Evolutionary conservation across 306 rosid genomes (phyloP).

Genomic region (Citrullus mucosospermus): DNA sequence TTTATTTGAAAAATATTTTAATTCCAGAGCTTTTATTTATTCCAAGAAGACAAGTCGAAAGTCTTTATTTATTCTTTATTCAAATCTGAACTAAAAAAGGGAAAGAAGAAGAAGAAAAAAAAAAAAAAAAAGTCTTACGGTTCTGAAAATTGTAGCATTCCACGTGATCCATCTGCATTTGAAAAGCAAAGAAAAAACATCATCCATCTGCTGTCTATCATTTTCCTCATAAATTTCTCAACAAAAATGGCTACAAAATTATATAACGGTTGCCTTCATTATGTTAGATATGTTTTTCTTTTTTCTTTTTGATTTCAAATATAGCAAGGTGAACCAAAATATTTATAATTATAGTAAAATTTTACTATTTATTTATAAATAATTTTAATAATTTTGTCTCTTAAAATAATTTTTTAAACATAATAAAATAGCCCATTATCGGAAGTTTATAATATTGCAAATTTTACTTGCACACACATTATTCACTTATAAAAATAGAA

Average conservation of each 20-base stretch:
- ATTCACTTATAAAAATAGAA: not conserved
- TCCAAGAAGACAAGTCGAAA: not conserved
- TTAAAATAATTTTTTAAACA: no score
- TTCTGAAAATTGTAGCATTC: constrained; percentile 20
- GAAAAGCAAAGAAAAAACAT: not conserved
- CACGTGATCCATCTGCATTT: constrained; percentile 17
- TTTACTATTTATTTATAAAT: no score
- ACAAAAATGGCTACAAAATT: not conserved
- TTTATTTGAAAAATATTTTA: no score
- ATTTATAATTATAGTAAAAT: no score
- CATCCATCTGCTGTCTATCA: not conserved
- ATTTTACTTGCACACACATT: not conserved
- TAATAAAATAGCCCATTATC: not conserved
- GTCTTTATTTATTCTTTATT: not conserved
- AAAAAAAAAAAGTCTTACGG: not conserved
- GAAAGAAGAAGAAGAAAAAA: no score
- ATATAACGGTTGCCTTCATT: no score
- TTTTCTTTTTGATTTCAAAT: no score
- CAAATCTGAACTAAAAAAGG: not conserved
- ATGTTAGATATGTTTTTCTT: no score
- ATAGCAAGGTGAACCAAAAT: no score
- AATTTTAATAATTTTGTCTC: no score
- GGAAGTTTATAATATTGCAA: not conserved
- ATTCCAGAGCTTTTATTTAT: no score
- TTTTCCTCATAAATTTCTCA: not conserved